Evolutionary conservation across 2,329 filamentous ascomycete species (phyloP).

Genomic region (Ascomycota sp.): DNA sequence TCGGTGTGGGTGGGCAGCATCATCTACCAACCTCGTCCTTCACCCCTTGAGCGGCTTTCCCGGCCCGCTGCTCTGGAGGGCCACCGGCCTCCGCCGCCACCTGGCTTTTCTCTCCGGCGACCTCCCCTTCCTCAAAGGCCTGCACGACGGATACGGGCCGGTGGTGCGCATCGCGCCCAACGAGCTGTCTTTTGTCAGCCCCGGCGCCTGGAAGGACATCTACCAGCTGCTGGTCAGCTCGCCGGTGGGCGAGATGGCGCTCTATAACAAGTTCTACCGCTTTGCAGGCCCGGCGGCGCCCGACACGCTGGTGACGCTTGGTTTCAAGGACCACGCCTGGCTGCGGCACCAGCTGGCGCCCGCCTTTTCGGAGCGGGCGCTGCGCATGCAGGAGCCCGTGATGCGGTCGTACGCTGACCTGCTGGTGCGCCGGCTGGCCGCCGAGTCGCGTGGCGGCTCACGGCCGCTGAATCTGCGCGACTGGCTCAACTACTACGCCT

Average conservation of each 20-base stretch:
- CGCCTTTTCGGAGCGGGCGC: constrained; percentile 7
- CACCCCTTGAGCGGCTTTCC: constrained; percentile 7
- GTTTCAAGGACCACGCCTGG: constrained; percentile 1
- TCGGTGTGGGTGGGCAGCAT: no score
- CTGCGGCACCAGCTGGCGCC: constrained; percentile 4
- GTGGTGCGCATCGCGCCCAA: constrained; percentile 25
- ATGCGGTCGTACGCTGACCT: constrained; percentile 18
- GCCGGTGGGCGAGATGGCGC: neutral
- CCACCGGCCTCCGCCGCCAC: constrained; percentile 1
- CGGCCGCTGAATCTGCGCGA: constrained; percentile 4
- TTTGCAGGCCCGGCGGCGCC: neutral
- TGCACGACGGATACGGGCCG: constrained; percentile 20
- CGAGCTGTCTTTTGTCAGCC: constrained; percentile 21
- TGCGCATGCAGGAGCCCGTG: constrained; percentile 7
- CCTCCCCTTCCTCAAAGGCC: constrained; percentile 3
- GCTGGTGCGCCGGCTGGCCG: constrained; percentile 15
- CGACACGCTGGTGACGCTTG: constrained; percentile 1
- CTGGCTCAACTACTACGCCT: constrained; percentile 9
- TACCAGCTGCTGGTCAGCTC: constrained; percentile 4
- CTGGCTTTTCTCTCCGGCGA: constrained; percentile 5
- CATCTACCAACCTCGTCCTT: neutral
- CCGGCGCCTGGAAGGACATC: constrained; percentile 19
- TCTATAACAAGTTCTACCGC: neutral
- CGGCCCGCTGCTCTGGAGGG: constrained; percentile 6
- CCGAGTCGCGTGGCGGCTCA: constrained; percentile 6